phyloP scores from a whole-genome alignment of 768 basidiomycete species.

The Phaeotremella fagi region DNA sequence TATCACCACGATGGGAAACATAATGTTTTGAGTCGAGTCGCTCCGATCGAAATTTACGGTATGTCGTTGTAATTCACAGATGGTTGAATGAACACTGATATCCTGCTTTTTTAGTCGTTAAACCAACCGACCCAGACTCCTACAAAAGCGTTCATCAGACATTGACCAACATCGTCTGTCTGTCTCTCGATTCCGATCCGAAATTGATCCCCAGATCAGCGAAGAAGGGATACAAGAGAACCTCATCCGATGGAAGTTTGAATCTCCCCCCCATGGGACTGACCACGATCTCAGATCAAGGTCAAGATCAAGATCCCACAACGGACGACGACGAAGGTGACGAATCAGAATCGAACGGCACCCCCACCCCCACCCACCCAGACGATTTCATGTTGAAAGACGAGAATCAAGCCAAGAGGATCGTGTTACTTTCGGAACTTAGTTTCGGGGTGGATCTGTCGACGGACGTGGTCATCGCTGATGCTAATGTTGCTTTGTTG shows the following conservation, averaged over 20 bases:
- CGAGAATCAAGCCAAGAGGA: constrained; percentile 80
- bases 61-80: constrained; percentile 41
- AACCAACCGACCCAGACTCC: constrained; percentile 58
- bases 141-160: constrained; percentile 62
- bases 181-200: constrained; percentile 82
- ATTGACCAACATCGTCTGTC: constrained; percentile 70
- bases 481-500: constrained; percentile 82
- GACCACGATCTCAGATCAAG: no score
- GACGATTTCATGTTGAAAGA: constrained; percentile 97
- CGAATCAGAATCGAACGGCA: no score
- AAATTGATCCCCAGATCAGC: constrained; percentile 61
- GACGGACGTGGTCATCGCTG: constrained; percentile 83
- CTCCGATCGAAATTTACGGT: constrained; percentile 87
- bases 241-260: no score
- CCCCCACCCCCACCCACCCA: no score
- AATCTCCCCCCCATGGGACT: no score
- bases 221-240: no score
- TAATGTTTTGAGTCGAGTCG: constrained; percentile 82
- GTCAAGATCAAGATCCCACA: neutral
- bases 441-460: constrained; percentile 84
- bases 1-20: constrained; percentile 93
- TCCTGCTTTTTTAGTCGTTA: constrained; percentile 57
- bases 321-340: constrained; percentile 3
- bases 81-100: neutral
- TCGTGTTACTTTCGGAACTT: constrained; percentile 70